A percentile compares a stretch with the other conserved stretches of the same genome.
These are phyloP conservation scores for Eucalyptus sp. DNA, from an alignment of 345 rosid species.

Conservation along the genomic window DNA sequence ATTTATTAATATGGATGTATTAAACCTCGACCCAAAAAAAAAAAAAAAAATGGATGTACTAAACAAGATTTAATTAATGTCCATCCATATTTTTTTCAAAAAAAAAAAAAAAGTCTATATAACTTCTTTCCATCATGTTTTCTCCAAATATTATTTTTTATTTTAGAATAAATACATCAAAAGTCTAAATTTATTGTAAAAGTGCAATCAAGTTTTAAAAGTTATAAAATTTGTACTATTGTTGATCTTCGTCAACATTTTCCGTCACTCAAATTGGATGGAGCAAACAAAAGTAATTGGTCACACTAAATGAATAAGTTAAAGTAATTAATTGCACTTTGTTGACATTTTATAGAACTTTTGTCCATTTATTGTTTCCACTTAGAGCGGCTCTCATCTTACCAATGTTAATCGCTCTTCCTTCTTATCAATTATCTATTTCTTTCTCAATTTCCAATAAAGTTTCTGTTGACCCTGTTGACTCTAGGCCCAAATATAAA, in stretches of 20 bases:
- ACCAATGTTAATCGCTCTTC: background rate
- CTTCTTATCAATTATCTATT: background rate
- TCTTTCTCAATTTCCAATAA: background rate
- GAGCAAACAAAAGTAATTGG: too few species aligned
- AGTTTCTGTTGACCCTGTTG: background rate
- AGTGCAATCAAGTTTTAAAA: background rate
- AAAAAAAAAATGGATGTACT: too few species aligned
- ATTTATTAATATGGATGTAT: background rate
- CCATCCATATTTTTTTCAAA: background rate
- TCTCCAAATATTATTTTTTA: too few species aligned
- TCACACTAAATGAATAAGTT: background rate
- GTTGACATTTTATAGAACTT: background rate
- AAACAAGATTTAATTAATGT: background rate
- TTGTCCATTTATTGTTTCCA: too few species aligned
- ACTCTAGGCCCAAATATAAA: background rate
- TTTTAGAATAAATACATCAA: too few species aligned
- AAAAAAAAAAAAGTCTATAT: too few species aligned
- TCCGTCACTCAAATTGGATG: too few species aligned
- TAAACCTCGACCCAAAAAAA: background rate
- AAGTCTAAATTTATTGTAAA: too few species aligned
- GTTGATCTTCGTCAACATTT: too few species aligned
- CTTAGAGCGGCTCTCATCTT: background rate
- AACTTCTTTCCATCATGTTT: too few species aligned
- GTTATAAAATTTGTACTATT: too few species aligned
- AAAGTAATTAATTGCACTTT: too few species aligned